A percentile compares a stretch with the other conserved stretches of the same genome.
phyloP scores from a whole-genome alignment of 805 yeast genomes.

The Metschnikowia kunwiensis region DNA sequence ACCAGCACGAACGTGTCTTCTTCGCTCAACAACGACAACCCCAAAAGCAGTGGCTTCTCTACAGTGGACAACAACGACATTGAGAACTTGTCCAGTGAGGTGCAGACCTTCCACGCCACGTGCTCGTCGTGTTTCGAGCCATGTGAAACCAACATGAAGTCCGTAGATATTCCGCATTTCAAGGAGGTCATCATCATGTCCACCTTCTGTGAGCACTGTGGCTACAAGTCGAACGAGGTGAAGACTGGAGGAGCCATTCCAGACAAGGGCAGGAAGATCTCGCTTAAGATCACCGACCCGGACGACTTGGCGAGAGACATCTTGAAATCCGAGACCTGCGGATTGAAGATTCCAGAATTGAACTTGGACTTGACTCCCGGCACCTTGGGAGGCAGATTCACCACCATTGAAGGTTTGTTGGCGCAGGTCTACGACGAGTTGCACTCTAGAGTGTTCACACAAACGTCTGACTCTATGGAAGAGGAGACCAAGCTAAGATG shows the following conservation, averaged over 20 bases:
- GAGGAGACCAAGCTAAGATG: slow-evolving; percentile 73
- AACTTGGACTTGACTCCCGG: slow-evolving; percentile 91
- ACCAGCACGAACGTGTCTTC: slow-evolving; percentile 35
- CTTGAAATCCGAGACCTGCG: slow-evolving; percentile 91
- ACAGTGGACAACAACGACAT: slow-evolving; percentile 69
- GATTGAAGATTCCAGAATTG: slow-evolving; percentile 80
- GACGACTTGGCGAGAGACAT: slow-evolving; percentile 94
- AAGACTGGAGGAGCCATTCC: slow-evolving; percentile 98
- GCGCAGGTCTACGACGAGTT: slow-evolving; percentile 88
- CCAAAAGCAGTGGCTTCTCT: slow-evolving; percentile 54
- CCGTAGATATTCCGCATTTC: slow-evolving; percentile 95
- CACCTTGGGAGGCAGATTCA: slow-evolving; percentile 96
- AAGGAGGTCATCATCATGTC: slow-evolving; percentile 97
- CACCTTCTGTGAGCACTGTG: slow-evolving; percentile 88
- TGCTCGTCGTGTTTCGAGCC: slow-evolving; percentile 85
- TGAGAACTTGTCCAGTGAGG: slow-evolving; percentile 84
- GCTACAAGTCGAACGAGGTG: slow-evolving; percentile 95
- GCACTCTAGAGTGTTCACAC: slow-evolving; percentile 76
- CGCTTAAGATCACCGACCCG: slow-evolving; percentile 75
- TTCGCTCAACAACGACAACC: slow-evolving; percentile 21
- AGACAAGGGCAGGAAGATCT: slow-evolving; percentile 70
- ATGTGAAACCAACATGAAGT: slow-evolving; percentile 94
- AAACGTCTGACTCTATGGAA: slow-evolving; percentile 91
- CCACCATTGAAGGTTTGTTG: slow-evolving; percentile 91
- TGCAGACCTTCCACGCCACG: slow-evolving; percentile 87